phyloP scores from a whole-genome alignment of 352 stramenopile genomes.

The Stephanocyclus meneghinianus region DNA sequence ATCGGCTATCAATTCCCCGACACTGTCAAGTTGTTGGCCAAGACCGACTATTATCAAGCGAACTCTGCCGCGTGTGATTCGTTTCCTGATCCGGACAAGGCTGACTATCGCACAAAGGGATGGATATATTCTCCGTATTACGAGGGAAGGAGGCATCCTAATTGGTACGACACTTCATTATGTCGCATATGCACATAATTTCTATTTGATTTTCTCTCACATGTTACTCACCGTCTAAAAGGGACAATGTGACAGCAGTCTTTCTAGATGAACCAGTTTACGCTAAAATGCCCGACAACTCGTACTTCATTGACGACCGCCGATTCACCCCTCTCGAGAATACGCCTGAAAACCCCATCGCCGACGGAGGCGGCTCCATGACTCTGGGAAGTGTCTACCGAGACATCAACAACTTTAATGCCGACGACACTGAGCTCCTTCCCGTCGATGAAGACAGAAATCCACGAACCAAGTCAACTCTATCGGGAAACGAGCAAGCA shows the following conservation, averaged over 20 bases:
- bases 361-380: conserved; percentile 42
- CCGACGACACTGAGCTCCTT: conserved; percentile 10
- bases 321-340: conserved; percentile 42
- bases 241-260: conserved; percentile 7
- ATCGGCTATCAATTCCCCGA: neutral
- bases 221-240: neutral
- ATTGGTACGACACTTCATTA: conserved; percentile 13
- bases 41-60: neutral
- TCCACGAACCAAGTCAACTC: conserved; percentile 16
- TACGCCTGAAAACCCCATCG: conserved; percentile 41
- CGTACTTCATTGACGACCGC: conserved; percentile 45
- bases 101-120: conserved; percentile 22
- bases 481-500: conserved; percentile 40
- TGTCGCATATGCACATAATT: too few relatives aligned
- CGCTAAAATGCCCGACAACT: conserved; percentile 12
- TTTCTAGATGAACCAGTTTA: conserved; percentile 34
- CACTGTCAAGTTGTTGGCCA: conserved; percentile 11
- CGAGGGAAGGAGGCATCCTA: conserved; percentile 26
- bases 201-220: neutral
- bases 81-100: conserved; percentile 34
- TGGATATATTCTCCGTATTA: conserved; percentile 38
- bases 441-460: conserved; percentile 40
- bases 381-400: conserved; percentile 23
- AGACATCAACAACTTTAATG: conserved; percentile 28
- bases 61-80: conserved; percentile 28